Evolutionary conservation across 1,284 basidiomycete genomes (phyloP).

Genomic region (Uromyces viciae-fabae): DNA sequence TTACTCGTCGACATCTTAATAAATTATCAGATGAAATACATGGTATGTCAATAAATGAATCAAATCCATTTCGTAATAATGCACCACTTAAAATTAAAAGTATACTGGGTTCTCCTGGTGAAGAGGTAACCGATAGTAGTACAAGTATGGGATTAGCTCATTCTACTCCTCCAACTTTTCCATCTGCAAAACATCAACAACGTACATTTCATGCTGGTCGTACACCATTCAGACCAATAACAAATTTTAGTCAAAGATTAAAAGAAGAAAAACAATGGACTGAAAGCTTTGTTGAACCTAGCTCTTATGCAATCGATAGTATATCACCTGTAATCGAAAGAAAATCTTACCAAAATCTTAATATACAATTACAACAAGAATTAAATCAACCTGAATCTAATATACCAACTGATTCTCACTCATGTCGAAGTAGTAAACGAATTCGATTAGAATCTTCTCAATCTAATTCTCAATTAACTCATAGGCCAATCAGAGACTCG

Average conservation of each 20-base stretch:
- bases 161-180: constrained; percentile 35
- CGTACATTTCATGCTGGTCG: constrained; percentile 34
- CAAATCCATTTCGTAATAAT: neutral
- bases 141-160: constrained; percentile 40
- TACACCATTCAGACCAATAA: constrained; percentile 33
- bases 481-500: constrained; percentile 27
- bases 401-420: neutral
- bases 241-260: constrained; percentile 19
- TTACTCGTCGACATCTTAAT: constrained; percentile 82
- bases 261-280: constrained; percentile 40
- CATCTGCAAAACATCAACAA: constrained; percentile 1
- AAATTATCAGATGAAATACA: constrained; percentile 72
- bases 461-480: neutral
- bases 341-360: constrained; percentile 21
- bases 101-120: constrained; percentile 41
- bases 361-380: neutral
- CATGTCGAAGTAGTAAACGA: constrained; percentile 40
- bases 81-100: constrained; percentile 33
- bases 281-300: constrained; percentile 39
- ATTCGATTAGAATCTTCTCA: constrained; percentile 26
- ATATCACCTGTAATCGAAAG: neutral
- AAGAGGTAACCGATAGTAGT: constrained; percentile 33
- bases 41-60: constrained; percentile 39
- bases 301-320: constrained; percentile 35
- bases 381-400: neutral